These are phyloP conservation scores for Tetragonia tetragonoides DNA, from an alignment of 148 eudicot genomes.

Conservation along the genomic window DNA sequence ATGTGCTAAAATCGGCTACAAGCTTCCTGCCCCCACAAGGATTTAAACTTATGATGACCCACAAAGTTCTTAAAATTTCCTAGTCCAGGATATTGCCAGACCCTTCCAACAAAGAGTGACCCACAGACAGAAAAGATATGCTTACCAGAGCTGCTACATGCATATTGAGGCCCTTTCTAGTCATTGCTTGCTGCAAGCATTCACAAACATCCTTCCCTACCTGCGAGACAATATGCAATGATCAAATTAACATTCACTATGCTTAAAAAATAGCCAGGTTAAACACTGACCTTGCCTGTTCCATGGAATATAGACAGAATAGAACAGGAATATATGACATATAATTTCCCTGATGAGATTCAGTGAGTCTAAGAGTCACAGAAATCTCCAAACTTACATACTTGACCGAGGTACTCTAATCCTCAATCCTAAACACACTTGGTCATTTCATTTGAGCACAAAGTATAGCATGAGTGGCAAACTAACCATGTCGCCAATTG, in stretches of 20 bases:
- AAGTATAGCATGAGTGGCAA: background rate
- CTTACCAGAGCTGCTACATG: constrained; percentile 72
- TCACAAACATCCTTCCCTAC: constrained; percentile 74
- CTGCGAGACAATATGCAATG: constrained; percentile 32
- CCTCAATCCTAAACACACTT: background rate
- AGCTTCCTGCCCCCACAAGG: background rate
- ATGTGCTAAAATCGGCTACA: background rate
- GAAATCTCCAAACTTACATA: background rate
- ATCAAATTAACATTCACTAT: background rate
- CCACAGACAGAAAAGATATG: background rate
- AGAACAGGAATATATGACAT: background rate
- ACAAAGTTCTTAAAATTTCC: background rate
- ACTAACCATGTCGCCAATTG: constrained; percentile 81
- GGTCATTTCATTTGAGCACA: background rate
- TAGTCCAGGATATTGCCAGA: background rate
- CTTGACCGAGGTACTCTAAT: background rate
- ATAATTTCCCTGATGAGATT: background rate
- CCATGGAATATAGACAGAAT: background rate
- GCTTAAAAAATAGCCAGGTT: background rate
- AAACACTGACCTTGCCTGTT: background rate
- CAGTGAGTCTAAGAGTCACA: background rate
- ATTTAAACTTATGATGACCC: background rate
- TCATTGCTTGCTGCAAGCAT: constrained; percentile 58
- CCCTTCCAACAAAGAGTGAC: background rate
- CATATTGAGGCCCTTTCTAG: constrained; percentile 64